Evolutionary conservation across 176 grass and related monocot species (phyloP).

Genomic region (Thinopyrum elongatum): DNA sequence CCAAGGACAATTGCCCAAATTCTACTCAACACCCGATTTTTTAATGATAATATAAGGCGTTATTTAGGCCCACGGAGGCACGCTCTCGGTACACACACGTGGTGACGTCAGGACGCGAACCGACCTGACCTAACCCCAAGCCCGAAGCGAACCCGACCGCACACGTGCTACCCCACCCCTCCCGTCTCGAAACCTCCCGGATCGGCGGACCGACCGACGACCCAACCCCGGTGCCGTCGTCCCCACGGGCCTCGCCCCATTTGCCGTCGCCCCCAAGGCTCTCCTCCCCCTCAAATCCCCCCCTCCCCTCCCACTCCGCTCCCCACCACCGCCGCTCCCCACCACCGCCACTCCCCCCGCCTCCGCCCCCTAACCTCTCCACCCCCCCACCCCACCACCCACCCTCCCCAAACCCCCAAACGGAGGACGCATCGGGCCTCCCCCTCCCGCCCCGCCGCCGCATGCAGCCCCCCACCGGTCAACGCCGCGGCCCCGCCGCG

Average conservation of each 20-base stretch:
- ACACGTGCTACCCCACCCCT: no score
- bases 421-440: constrained; percentile 18
- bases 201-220: neutral
- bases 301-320: neutral
- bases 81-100: no score
- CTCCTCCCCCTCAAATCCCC: no score
- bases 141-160: no score
- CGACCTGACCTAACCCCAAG: no score
- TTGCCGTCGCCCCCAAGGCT: no score
- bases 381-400: neutral
- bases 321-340: neutral
- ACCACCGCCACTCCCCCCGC: neutral
- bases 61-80: no score
- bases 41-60: no score
- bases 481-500: constrained; percentile 19
- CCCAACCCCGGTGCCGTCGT: neutral
- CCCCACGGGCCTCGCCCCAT: neutral
- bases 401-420: neutral
- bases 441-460: neutral
- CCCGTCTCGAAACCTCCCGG: neutral
- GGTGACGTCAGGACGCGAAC: no score
- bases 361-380: neutral
- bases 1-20: no score
- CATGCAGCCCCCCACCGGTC: constrained; percentile 34
- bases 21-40: no score